Percentiles rank a stretch among this genome's conserved stretches.
Conservation (phyloP, 139 green algal genomes). For the Raphidocelis subcapitata region DNA sequence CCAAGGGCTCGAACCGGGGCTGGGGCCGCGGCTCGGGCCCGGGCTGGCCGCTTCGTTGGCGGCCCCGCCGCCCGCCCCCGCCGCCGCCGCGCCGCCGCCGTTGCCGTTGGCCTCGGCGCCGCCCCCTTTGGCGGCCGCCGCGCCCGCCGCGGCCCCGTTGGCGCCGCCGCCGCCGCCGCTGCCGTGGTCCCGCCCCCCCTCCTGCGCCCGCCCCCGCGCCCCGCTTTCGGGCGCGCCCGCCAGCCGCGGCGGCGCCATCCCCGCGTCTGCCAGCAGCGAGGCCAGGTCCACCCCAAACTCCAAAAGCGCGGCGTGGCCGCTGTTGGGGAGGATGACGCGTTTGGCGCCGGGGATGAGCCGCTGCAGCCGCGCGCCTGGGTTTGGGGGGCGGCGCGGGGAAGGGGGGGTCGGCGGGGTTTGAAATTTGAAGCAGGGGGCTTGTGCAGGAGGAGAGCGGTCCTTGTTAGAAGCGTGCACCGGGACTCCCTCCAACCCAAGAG, state of each 20-base stretch:
- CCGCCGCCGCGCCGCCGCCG: conserved; percentile 1
- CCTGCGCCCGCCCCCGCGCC: too few species aligned
- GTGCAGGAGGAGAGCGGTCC: background rate
- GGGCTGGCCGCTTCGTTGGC: background rate
- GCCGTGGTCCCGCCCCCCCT: too few species aligned
- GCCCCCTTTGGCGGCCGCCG: background rate
- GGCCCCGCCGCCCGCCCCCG: background rate
- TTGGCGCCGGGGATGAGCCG: conserved; percentile 39
- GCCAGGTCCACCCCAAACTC: conserved; percentile 46
- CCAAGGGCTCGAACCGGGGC: background rate
- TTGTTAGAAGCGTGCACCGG: too few species aligned
- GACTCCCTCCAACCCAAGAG: background rate
- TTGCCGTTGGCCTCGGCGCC: background rate
- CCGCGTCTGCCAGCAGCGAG: conserved; percentile 22
- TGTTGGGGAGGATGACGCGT: conserved; percentile 58
- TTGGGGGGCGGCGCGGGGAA: background rate
- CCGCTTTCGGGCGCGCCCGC: too few species aligned
- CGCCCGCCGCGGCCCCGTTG: too few species aligned
- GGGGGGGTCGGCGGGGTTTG: background rate
- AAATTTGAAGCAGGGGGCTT: background rate
- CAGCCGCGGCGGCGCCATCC: too few species aligned
- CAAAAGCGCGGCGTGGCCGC: conserved; percentile 66
- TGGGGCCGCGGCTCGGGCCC: conserved; percentile 2
- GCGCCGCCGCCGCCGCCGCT: conserved; percentile 4
- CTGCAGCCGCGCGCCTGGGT: conserved; percentile 54